Percentiles rank a stretch among this genome's conserved stretches.
phyloP scores from a whole-genome alignment of 2,329 filamentous ascomycete genomes.

The Monosporascus sp. region DNA sequence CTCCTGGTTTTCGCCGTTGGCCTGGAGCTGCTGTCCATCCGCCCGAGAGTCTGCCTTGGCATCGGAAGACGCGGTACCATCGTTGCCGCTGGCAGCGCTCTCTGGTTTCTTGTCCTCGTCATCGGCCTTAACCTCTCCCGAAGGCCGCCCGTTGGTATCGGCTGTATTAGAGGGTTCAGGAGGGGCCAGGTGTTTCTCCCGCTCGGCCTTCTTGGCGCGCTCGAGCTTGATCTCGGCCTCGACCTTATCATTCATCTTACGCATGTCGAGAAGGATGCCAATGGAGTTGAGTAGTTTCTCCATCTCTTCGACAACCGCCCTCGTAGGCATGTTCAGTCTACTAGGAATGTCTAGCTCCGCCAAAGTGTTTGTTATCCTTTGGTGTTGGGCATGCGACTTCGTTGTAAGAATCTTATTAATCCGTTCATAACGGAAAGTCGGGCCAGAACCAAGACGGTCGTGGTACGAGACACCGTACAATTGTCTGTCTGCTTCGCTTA shows the following conservation, averaged over 20 bases:
- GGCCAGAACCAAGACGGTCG: slow-evolving; percentile 78
- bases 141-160: slow-evolving; percentile 8
- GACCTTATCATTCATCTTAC: slow-evolving; percentile 71
- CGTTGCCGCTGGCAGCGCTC: background rate
- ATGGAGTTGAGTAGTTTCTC: slow-evolving; percentile 67
- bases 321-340: slow-evolving; percentile 68
- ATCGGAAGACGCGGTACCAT: background rate
- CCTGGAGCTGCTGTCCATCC: background rate
- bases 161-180: slow-evolving; percentile 4
- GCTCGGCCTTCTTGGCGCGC: slow-evolving; percentile 51
- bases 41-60: background rate
- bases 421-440: slow-evolving; percentile 83
- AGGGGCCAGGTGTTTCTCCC: slow-evolving; percentile 33
- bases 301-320: slow-evolving; percentile 64
- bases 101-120: slow-evolving; percentile 5
- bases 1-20: slow-evolving; percentile 2
- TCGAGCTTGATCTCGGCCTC: slow-evolving; percentile 64
- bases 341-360: slow-evolving; percentile 66
- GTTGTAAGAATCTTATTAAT: slow-evolving; percentile 73
- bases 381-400: slow-evolving; percentile 70
- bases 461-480: slow-evolving; percentile 81
- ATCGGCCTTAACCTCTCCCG: slow-evolving; percentile 6
- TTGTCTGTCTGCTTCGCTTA: slow-evolving; percentile 69
- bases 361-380: slow-evolving; percentile 68
- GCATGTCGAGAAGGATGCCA: slow-evolving; percentile 62